Base-by-base conservation (phyloP, 345 rosid species). In the Moricandia moricandioides region DNA sequence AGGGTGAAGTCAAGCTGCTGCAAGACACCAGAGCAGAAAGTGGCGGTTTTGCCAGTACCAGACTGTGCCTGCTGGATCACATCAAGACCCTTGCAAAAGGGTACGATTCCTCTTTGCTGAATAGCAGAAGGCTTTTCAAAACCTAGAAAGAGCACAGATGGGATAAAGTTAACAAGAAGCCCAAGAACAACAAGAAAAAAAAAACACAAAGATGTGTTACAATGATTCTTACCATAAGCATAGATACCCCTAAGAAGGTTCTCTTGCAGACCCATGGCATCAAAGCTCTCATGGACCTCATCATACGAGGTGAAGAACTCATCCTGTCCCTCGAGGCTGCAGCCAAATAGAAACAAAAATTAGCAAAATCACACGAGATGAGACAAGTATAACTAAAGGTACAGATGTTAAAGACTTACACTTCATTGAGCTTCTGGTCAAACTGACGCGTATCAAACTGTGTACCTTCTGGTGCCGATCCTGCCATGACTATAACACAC, bases 11-110 rank as follows among this genome's bases (percentile, higher is more conserved):
- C 90, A 66, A 90, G 89, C 71, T 87, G 96, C 69, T 90, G 90
- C 61, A 90, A 83, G 79, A 90, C 84, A 1, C 93, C 93, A 24
- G 96, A 90, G 80, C 96, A 90, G 73, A 90, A 87, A 40, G 93
- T 90, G 10, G 96, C 91, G 0, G 93, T 90, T 49, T 90, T 90
- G 27, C 96, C 96, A 43, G 96, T 86, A 76, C 93, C 96, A 30
- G 93, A 90, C 72, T 88, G 96, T 9, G 96, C 96, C 79, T 90
- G 92, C 78, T 85, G 92, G 82, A 89, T 88, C 30, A 89, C 96
- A 74, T 89, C 96, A 67, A 86, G 90, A 39, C 96, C 96, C 74
- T 83, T 80, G 76, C 89, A 85, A 78, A 89, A 89, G 10, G 92
- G 93, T 49, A 90, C 91, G 49, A 90, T 90, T 57, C 96, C 96